Percentiles rank a stretch among this genome's conserved stretches.
These are phyloP conservation scores for Plectosphaerella cucumerina DNA, from an alignment of 2,329 filamentous ascomycete genomes.

Conservation along the genomic window DNA sequence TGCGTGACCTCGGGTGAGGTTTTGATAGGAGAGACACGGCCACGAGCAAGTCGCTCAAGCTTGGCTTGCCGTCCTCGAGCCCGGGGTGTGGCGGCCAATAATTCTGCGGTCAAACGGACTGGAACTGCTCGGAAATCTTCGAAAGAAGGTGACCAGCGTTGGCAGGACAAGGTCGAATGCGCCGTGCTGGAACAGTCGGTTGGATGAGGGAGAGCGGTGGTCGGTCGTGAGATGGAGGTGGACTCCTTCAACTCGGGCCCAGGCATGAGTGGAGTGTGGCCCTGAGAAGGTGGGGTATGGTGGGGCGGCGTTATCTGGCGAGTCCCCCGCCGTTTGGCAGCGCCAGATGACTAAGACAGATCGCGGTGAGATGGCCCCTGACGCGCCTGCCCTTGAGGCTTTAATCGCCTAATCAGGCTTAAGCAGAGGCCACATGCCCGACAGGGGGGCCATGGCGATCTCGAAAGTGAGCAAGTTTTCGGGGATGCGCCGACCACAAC, in stretches of 20 bases:
- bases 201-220: neutral
- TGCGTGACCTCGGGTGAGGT: neutral
- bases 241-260: neutral
- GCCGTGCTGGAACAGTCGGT: neutral
- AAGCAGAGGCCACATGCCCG: neutral
- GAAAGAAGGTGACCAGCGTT: too few relatives aligned
- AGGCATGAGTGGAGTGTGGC: neutral
- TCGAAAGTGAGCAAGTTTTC: constrained; percentile 6
- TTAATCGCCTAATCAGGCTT: neutral
- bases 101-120: too few relatives aligned
- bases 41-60: too few relatives aligned
- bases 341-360: neutral
- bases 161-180: too few relatives aligned
- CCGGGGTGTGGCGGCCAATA: too few relatives aligned
- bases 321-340: neutral
- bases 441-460: neutral
- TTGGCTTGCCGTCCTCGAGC: too few relatives aligned
- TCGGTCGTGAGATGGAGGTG: neutral
- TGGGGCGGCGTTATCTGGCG: neutral
- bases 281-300: neutral
- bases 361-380: neutral
- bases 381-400: neutral
- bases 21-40: too few relatives aligned
- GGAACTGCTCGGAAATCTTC: too few relatives aligned
- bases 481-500: constrained; percentile 1